Conservation (phyloP, 2,329 filamentous ascomycete species). For the Phialemoniopsis sp. region DNA sequence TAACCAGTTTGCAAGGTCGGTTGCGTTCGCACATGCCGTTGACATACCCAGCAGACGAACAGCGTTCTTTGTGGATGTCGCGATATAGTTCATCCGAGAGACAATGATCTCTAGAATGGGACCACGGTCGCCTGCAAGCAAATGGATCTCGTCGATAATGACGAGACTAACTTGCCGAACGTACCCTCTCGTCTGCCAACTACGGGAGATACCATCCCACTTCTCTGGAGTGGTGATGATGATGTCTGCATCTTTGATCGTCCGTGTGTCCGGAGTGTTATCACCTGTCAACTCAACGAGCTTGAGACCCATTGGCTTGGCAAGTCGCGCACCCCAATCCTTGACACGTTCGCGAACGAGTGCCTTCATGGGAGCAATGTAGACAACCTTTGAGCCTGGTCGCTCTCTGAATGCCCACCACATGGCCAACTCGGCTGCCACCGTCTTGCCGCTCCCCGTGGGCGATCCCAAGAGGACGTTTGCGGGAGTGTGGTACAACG, state of each 20-base stretch:
- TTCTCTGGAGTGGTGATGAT: conserved; percentile 99
- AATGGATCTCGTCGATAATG: conserved; percentile 97
- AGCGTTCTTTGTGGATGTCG: conserved; percentile 82
- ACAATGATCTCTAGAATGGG: conserved; percentile 98
- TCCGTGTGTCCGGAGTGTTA: conserved; percentile 94
- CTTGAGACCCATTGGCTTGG: conserved; percentile 78
- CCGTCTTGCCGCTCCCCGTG: conserved; percentile 95
- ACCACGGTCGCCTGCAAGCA: conserved; percentile 92
- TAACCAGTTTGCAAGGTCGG: conserved; percentile 91
- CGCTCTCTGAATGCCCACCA: conserved; percentile 98
- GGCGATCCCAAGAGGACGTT: conserved; percentile 95
- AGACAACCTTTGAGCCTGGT: conserved; percentile 94
- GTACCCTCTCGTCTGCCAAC: conserved; percentile 96
- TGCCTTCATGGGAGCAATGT: conserved; percentile 99
- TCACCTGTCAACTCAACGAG: conserved; percentile 91
- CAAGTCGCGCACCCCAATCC: conserved; percentile 85
- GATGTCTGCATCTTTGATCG: conserved; percentile 92
- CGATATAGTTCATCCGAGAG: conserved; percentile 95
- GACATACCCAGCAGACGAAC: conserved; percentile 98
- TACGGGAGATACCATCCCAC: conserved; percentile 98
- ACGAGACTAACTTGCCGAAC: conserved; percentile 92
- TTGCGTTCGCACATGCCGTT: conserved; percentile 93
- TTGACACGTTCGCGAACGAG: conserved; percentile 93
- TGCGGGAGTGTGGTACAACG: conserved; percentile 84
- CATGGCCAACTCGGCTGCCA: conserved; percentile 94